A percentile compares a stretch with the other conserved stretches of the same genome.
Conservation (phyloP, 495 filamentous ascomycete species). For the Achaetomiella virescens region DNA sequence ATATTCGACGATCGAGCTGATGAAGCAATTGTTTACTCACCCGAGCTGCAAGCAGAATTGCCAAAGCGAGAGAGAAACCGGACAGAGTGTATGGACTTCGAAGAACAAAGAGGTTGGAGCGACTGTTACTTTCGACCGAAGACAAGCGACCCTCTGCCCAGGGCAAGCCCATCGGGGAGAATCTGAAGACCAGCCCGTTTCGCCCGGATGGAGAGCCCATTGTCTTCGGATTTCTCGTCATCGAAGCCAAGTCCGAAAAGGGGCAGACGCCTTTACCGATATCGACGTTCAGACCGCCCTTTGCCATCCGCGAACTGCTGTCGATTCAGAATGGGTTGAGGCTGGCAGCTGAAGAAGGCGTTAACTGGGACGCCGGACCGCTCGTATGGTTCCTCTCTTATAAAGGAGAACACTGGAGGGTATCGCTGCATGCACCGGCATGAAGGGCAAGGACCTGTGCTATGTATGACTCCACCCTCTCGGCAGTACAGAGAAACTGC, state of each 20-base stretch:
- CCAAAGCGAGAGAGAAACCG: neutral
- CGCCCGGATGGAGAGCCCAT: neutral
- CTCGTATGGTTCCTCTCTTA: neutral
- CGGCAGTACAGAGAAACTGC: too few relatives aligned
- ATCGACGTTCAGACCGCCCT: too few relatives aligned
- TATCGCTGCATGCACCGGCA: neutral
- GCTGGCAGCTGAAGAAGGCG: neutral
- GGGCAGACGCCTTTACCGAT: too few relatives aligned
- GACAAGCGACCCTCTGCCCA: too few relatives aligned
- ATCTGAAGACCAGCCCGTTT: neutral
- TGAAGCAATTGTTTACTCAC: neutral
- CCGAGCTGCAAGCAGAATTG: too few relatives aligned
- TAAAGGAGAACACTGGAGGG: neutral
- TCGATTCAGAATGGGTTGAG: neutral
- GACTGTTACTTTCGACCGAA: neutral
- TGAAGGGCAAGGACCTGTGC: neutral
- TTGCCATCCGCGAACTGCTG: neutral
- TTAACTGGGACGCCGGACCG: neutral
- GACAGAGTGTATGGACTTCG: neutral
- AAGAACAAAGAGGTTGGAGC: neutral
- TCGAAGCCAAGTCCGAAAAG: neutral
- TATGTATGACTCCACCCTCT: neutral
- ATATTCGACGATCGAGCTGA: neutral
- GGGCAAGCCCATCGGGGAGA: neutral
- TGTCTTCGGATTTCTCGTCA: neutral